Base-by-base conservation (phyloP, 306 rosid species). In the Rubus parviflorus region DNA sequence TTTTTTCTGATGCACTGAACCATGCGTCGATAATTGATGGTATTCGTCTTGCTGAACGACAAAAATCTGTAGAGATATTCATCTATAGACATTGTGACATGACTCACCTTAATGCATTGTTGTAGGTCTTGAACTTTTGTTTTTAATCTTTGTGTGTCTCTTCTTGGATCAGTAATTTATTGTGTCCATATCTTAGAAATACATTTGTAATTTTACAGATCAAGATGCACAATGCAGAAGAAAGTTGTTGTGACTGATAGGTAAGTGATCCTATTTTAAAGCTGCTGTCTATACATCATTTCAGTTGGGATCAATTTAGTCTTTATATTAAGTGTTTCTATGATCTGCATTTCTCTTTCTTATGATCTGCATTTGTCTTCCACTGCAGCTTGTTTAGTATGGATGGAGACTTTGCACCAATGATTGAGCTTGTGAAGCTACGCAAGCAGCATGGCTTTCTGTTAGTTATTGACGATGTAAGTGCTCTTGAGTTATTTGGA, bases 1-100 rank as follows among this genome's bases (percentile, higher is more conserved):
- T 94, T 68, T 94, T 94, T 87, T 92, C 97, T 77, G 98, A 94
- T 83, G 87, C 86, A 37, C 63, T 94, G 68, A 94, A 94, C 81
- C 97, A 94, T 69, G 98, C 95, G 35, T 94, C 98, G 60, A 94
- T 94, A 83, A 92, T 94, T 79, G 98, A 94, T 78, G 97, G 98
- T 62, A 83, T 95, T 81, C 97, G 85, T 86, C 97, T 92, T 76
- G 97, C 97, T 68, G 92, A 90, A 80, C 83, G 95, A 48, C 96
- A 86, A 81, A 83, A 76, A 81, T 84, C 87, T 82, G 89, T 85
- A 38, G 87, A 90, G 81, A 84, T 89, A 80, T 88, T 88, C 87
- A 61, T 95, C 79, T 92, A 95, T 85, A 87, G 82, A 84, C 98
- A 95, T 77, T 95, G 97, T 85, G 94, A 92, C 83, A 92, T 92